A percentile compares a stretch with the other conserved stretches of the same genome.
Conservation (phyloP, 208 protist species). For the Novymonas esmeraldas region DNA sequence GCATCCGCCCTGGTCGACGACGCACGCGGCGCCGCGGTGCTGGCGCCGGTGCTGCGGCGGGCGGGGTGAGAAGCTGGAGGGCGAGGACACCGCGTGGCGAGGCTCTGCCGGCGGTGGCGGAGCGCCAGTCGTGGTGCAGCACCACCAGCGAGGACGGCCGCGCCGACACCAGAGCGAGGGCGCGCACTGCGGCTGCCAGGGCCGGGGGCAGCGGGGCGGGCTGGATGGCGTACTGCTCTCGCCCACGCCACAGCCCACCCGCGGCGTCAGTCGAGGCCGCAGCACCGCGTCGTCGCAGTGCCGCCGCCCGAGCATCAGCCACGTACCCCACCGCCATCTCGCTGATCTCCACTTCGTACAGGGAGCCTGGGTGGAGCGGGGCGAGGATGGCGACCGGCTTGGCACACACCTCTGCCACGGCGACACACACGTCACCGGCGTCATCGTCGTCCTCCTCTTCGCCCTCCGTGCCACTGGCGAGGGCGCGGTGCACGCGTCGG, state of each 20-base stretch:
- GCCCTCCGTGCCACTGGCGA: background rate
- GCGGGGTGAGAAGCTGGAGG: conserved; percentile 13
- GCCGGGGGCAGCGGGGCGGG: background rate
- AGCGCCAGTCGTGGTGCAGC: background rate
- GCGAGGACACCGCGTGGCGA: conserved; percentile 1
- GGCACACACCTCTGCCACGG: background rate
- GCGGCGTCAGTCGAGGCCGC: background rate
- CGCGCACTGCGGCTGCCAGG: conserved; percentile 6
- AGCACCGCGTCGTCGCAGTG: background rate
- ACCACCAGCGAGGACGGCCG: conserved; percentile 15
- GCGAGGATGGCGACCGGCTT: conserved; percentile 8
- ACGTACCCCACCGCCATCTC: conserved; percentile 1
- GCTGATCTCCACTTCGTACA: conserved; percentile 8
- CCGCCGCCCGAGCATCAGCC: conserved; percentile 5
- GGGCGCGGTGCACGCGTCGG: too few species aligned
- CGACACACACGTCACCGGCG: conserved; percentile 2
- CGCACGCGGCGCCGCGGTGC: background rate
- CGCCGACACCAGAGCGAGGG: background rate
- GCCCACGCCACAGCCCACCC: background rate
- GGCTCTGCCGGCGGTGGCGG: background rate
- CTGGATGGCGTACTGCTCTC: conserved; percentile 7
- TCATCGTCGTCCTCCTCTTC: background rate
- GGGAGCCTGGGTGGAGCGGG: conserved; percentile 5
- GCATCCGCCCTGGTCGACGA: background rate
- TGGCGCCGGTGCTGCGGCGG: background rate